phyloP scores from a whole-genome alignment of 768 basidiomycete species.

The Leccinum obscurum region DNA sequence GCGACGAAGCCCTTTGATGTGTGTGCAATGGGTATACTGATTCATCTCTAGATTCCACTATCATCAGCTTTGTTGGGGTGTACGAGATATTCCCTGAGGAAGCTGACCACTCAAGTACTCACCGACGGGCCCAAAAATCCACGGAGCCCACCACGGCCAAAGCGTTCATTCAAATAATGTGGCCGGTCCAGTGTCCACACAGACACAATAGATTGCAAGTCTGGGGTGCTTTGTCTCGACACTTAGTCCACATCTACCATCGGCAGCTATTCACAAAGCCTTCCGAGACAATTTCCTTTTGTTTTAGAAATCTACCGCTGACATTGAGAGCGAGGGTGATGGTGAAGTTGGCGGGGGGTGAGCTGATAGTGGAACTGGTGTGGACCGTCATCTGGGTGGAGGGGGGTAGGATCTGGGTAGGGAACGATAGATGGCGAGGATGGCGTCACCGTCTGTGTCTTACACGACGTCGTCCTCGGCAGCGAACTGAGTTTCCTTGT shows the following conservation, averaged over 20 bases:
- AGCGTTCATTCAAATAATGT: not conserved
- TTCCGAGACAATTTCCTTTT: not conserved
- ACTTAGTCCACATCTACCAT: too few relatives aligned
- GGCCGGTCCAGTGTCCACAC: not conserved
- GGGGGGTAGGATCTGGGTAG: too few relatives aligned
- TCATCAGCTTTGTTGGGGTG: not conserved
- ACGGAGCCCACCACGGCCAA: not conserved
- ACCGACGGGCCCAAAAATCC: not conserved
- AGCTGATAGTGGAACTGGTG: too few relatives aligned
- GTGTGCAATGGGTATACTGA: not conserved
- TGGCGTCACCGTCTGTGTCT: too few relatives aligned
- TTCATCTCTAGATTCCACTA: not conserved
- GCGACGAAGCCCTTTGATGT: not conserved
- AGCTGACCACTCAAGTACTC: not conserved
- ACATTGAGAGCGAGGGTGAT: too few relatives aligned
- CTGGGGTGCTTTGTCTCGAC: not conserved
- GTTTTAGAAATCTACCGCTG: not conserved
- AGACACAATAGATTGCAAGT: not conserved
- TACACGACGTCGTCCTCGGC: too few relatives aligned
- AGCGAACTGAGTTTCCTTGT: too few relatives aligned
- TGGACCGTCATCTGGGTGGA: too few relatives aligned
- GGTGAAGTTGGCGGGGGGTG: too few relatives aligned
- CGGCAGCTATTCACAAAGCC: not conserved
- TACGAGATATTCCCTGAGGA: too few relatives aligned
- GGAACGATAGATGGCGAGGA: too few relatives aligned